Conservation (phyloP, 768 basidiomycete species). For the Crucibulum laeve region DNA sequence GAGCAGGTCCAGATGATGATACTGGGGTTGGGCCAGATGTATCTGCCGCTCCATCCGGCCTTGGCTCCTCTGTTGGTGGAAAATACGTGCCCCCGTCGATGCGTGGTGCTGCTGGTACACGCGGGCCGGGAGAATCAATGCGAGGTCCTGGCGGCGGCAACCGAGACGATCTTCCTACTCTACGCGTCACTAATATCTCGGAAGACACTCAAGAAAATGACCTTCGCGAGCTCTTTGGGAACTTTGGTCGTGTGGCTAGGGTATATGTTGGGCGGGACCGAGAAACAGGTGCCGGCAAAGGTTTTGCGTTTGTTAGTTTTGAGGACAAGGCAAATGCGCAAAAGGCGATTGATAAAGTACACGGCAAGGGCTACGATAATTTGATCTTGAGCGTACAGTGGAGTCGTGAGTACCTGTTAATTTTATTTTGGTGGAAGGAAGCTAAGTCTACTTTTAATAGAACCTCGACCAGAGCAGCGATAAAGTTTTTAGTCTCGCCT, state of each 20-base stretch:
- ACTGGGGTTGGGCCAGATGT: conserved; percentile 24
- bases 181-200: conserved; percentile 95
- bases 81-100: conserved; percentile 96
- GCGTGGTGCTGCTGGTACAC: conserved; percentile 59
- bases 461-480: neutral
- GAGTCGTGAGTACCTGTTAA: conserved; percentile 44
- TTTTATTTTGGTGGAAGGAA: neutral
- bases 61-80: conserved; percentile 46
- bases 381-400: conserved; percentile 70
- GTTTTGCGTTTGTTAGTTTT: conserved; percentile 96
- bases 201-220: conserved; percentile 95
- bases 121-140: conserved; percentile 78
- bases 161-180: conserved; percentile 91
- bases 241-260: conserved; percentile 80
- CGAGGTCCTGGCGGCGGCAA: conserved; percentile 46
- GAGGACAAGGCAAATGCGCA: conserved; percentile 79
- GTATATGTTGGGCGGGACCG: conserved; percentile 95
- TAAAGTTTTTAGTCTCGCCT: too few relatives aligned
- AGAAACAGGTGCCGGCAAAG: conserved; percentile 92
- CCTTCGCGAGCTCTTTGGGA: conserved; percentile 84
- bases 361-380: conserved; percentile 91
- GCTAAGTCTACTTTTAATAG: neutral
- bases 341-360: conserved; percentile 85
- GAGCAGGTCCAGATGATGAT: conserved; percentile 36
- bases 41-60: conserved; percentile 29